phyloP scores from a whole-genome alignment of 1,139 yeast species.

The Hyphopichia wangnamkhiaoensis region DNA sequence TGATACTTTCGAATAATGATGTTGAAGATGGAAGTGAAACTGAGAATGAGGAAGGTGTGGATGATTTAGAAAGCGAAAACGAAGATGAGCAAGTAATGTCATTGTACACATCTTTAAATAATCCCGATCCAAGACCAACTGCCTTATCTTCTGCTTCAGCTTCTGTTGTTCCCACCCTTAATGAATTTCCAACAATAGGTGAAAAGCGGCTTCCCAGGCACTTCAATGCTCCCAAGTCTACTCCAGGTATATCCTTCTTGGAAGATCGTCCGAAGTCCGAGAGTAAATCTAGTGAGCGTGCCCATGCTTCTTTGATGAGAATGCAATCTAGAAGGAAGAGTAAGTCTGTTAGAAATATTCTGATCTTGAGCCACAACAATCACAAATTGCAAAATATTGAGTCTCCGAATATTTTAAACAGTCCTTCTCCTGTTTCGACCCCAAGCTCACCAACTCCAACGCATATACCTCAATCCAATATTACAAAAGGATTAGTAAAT shows the following conservation, averaged over 20 bases:
- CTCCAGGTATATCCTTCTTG: conserved; percentile 17
- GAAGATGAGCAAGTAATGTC: conserved; percentile 60
- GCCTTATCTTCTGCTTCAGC: conserved; percentile 8
- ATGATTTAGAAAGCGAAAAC: conserved; percentile 40
- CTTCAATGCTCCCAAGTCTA: conserved; percentile 13
- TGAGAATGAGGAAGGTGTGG: conserved; percentile 19
- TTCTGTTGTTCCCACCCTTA: conserved; percentile 41
- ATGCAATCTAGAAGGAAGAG: conserved; percentile 62
- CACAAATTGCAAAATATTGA: conserved; percentile 2
- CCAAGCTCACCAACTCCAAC: conserved; percentile 16
- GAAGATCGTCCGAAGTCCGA: conserved; percentile 34
- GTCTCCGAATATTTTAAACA: not conserved
- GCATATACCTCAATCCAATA: conserved; percentile 8
- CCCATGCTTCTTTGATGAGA: conserved; percentile 66
- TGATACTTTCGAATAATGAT: conserved; percentile 5
- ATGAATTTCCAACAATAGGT: conserved; percentile 46
- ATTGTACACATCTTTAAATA: conserved; percentile 42
- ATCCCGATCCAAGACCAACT: conserved; percentile 11
- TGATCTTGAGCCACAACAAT: conserved; percentile 26
- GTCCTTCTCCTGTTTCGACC: conserved; percentile 20
- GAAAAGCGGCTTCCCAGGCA: conserved; percentile 32
- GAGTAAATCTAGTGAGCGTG: conserved; percentile 57
- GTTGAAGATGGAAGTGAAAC: conserved; percentile 10
- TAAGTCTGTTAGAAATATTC: conserved; percentile 41
- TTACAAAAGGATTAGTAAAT: conserved; percentile 11